A percentile compares a stretch with the other conserved stretches of the same genome.
phyloP scores from a whole-genome alignment of 352 stramenopile species.

The Thraustochytrium striatum region DNA sequence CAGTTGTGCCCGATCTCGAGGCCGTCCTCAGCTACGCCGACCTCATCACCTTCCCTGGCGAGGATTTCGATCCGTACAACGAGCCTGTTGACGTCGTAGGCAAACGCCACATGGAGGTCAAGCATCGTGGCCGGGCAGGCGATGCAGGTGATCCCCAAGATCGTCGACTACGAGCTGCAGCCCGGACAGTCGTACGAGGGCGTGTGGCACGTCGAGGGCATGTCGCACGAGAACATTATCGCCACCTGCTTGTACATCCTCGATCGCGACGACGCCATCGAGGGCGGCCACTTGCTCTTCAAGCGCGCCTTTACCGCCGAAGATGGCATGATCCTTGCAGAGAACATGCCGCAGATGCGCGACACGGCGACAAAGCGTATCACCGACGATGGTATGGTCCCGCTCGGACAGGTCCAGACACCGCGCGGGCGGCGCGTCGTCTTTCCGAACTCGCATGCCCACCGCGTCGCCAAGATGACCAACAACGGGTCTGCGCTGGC shows the following conservation, averaged over 20 bases:
- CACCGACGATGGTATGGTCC: neutral
- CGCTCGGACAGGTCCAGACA: neutral
- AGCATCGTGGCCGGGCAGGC: constrained; percentile 2
- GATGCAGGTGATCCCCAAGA: constrained; percentile 51
- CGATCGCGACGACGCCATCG: constrained; percentile 33
- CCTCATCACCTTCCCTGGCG: neutral
- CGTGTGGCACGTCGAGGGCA: constrained; percentile 53
- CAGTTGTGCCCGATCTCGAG: neutral
- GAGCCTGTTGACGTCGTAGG: neutral
- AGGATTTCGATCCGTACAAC: neutral
- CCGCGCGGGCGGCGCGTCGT: neutral
- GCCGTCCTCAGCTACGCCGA: neutral
- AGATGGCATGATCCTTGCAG: neutral
- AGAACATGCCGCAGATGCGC: no score
- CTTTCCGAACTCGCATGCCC: constrained; percentile 9
- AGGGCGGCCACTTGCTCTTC: constrained; percentile 42
- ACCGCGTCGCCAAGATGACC: constrained; percentile 11
- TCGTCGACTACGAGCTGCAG: constrained; percentile 52
- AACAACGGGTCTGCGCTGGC: neutral
- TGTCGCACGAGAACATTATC: constrained; percentile 53
- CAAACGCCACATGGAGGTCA: neutral
- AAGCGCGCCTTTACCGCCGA: constrained; percentile 11
- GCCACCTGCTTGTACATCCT: constrained; percentile 43
- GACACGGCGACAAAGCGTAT: neutral
- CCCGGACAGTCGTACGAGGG: constrained; percentile 47